Conservation (phyloP, 2,329 filamentous ascomycete genomes). For the Aspergillus calidoustus region DNA sequence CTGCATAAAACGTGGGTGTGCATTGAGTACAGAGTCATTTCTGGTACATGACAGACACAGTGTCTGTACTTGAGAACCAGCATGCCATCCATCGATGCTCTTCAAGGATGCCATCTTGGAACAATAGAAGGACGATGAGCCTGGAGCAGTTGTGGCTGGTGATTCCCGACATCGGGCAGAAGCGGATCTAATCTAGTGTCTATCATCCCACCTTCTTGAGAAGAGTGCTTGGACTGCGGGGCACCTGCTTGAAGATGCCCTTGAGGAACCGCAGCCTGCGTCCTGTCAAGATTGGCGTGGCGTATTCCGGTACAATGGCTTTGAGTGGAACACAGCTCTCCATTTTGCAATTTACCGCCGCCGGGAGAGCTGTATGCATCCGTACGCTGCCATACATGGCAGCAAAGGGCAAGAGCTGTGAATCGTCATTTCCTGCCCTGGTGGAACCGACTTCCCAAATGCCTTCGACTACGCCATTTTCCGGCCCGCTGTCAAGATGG, state of each 20-base stretch:
- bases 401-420: slow-evolving; percentile 8
- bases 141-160: neutral
- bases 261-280: neutral
- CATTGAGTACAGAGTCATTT: neutral
- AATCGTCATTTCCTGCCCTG: slow-evolving; percentile 14
- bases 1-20: slow-evolving; percentile 3
- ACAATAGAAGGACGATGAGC: neutral
- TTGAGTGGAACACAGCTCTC: neutral
- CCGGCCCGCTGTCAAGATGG: slow-evolving; percentile 27
- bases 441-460: slow-evolving; percentile 21
- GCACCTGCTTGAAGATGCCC: slow-evolving; percentile 5
- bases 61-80: neutral
- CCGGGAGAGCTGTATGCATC: neutral
- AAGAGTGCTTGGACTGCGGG: slow-evolving; percentile 10
- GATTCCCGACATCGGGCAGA: slow-evolving; percentile 30
- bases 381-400: neutral
- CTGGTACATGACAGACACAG: neutral
- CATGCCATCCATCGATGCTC: no score
- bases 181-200: slow-evolving; percentile 29
- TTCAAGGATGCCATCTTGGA: neutral
- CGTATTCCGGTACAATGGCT: slow-evolving; percentile 13
- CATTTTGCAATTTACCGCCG: neutral
- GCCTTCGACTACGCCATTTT: slow-evolving; percentile 19
- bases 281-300: neutral
- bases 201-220: slow-evolving; percentile 21